Conservation (phyloP, 2,329 filamentous ascomycete species). For the Dothidotthia symphoricarpi region DNA sequence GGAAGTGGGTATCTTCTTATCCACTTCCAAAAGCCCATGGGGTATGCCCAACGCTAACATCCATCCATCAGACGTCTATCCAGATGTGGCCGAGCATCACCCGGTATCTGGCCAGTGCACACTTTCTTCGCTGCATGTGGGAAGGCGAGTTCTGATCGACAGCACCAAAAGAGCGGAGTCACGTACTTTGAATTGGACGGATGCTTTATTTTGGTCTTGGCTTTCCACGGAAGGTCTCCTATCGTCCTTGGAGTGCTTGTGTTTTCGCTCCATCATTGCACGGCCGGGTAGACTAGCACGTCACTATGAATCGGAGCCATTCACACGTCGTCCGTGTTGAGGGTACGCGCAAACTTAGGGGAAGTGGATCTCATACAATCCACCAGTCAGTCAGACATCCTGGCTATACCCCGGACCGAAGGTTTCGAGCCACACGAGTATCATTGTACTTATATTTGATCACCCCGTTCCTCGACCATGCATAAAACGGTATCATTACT, state of each 20-base stretch:
- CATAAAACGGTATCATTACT: constrained; percentile 6
- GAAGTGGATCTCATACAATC: constrained; percentile 20
- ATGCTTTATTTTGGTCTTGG: constrained; percentile 24
- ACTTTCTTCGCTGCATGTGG: constrained; percentile 16
- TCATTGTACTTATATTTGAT: constrained; percentile 21
- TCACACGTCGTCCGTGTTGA: constrained; percentile 20
- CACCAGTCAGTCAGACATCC: constrained; percentile 13
- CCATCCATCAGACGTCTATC: constrained; percentile 12
- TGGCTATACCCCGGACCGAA: constrained; percentile 20
- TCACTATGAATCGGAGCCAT: constrained; percentile 30
- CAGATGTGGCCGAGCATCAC: constrained; percentile 13
- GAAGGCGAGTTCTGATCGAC: constrained; percentile 23
- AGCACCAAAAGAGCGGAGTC: constrained; percentile 30
- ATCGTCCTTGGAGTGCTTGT: constrained; percentile 36
- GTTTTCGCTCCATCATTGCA: constrained; percentile 31
- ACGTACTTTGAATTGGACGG: constrained; percentile 24
- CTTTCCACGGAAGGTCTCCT: constrained; percentile 36
- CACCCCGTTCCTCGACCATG: constrained; percentile 4
- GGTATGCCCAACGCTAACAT: constrained; percentile 16
- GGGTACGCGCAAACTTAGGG: constrained; percentile 30
- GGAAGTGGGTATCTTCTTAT: neutral
- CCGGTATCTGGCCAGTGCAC: constrained; percentile 16
- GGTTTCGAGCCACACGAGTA: constrained; percentile 11
- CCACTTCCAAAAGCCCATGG: constrained; percentile 7
- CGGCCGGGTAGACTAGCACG: constrained; percentile 36